These are phyloP conservation scores for Collybiopsis confluens DNA, from an alignment of 768 basidiomycete species.

Conservation along the genomic window DNA sequence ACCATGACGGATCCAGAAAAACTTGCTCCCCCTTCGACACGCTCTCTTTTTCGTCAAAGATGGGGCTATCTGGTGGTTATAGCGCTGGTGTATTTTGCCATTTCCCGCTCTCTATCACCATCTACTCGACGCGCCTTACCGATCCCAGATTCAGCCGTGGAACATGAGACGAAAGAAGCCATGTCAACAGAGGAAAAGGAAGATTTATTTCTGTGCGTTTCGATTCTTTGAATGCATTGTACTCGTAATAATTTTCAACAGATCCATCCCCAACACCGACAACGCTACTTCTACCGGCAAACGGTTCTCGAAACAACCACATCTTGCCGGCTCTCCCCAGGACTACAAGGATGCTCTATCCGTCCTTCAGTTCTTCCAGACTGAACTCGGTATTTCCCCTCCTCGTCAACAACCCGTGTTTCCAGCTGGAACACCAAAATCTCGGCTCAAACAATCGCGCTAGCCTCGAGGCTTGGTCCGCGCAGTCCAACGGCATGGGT, in stretches of 20 bases:
- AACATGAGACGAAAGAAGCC: not conserved
- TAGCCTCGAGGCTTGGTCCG: conserved; percentile 39
- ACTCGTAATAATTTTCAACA: conserved; percentile 15
- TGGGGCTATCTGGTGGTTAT: not conserved
- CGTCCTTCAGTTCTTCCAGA: conserved; percentile 65
- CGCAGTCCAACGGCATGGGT: conserved; percentile 69
- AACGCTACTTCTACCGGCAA: conserved; percentile 58
- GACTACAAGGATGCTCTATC: conserved; percentile 62
- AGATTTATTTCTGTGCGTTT: conserved; percentile 1
- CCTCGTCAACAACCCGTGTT: conserved; percentile 53
- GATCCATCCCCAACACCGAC: conserved; percentile 51
- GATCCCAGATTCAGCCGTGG: no score
- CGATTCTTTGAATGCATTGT: not conserved
- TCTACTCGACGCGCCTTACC: no score
- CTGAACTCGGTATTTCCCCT: conserved; percentile 49
- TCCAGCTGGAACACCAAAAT: conserved; percentile 63
- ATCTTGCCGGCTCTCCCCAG: conserved; percentile 62
- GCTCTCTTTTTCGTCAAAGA: not conserved
- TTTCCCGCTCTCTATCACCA: no score
- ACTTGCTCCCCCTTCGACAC: not conserved
- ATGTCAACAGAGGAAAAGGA: conserved; percentile 2
- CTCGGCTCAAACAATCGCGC: conserved; percentile 63
- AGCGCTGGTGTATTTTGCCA: not conserved
- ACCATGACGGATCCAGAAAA: not conserved
- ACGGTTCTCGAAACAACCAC: conserved; percentile 62